A percentile compares a stretch with the other conserved stretches of the same genome.
phyloP scores from a whole-genome alignment of 148 eudicot species.

The Pharnaceum exiguum region DNA sequence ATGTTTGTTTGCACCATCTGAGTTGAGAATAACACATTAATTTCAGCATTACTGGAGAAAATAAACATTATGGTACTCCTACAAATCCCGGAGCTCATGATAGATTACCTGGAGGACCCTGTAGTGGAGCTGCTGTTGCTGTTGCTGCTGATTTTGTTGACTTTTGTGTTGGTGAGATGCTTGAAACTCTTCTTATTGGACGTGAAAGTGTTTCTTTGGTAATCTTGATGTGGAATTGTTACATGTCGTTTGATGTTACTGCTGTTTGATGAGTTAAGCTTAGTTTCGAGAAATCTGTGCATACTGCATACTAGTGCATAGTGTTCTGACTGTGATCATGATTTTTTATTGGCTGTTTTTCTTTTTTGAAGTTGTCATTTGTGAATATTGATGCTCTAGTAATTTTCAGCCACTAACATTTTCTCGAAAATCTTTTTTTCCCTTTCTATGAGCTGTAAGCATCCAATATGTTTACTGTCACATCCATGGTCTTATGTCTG shows the following conservation, averaged over 20 bases:
- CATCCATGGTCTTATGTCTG: neutral
- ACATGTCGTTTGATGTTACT: neutral
- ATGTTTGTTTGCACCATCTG: neutral
- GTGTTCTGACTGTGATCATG: too few relatives aligned
- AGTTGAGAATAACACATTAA: constrained; percentile 15
- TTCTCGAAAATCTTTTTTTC: too few relatives aligned
- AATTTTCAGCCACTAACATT: too few relatives aligned
- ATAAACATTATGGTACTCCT: constrained; percentile 78
- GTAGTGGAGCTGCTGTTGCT: constrained; percentile 92
- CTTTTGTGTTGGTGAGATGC: constrained; percentile 70
- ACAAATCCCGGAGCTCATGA: constrained; percentile 72
- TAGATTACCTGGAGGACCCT: constrained; percentile 84
- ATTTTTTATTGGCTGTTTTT: too few relatives aligned
- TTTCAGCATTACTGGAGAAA: constrained; percentile 81
- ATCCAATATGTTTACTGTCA: too few relatives aligned
- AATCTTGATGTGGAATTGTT: neutral
- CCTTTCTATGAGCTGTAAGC: too few relatives aligned
- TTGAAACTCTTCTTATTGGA: constrained; percentile 1
- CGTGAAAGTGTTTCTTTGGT: constrained; percentile 1
- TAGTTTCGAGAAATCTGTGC: neutral
- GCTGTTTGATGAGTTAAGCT: neutral
- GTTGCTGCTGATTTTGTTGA: constrained; percentile 89
- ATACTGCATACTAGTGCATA: too few relatives aligned
- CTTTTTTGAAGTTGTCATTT: too few relatives aligned
- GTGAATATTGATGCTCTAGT: too few relatives aligned